A percentile compares a stretch with the other conserved stretches of the same genome.
Conservation (phyloP, 108 stramenopile species). For the Skeletonema tropicum region DNA sequence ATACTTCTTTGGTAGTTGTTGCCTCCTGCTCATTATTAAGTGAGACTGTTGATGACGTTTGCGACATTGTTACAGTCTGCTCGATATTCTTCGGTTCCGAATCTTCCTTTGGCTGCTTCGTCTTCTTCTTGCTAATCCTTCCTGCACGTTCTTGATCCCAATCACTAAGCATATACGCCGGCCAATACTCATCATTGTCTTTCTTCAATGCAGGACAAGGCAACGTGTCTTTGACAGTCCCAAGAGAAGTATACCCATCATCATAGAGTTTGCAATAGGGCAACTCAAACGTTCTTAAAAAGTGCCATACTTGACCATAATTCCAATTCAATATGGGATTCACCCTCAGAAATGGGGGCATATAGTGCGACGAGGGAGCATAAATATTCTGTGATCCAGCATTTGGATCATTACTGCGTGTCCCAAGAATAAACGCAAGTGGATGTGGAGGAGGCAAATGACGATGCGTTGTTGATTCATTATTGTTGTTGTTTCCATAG, state of each 20-base stretch:
- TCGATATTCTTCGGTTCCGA: background rate
- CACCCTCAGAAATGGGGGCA: constrained; percentile 98
- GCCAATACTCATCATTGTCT: constrained; percentile 64
- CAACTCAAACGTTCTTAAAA: constrained; percentile 84
- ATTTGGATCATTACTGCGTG: constrained; percentile 94
- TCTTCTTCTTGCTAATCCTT: constrained; percentile 51
- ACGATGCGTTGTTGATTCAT: too few relatives aligned
- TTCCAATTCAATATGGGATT: constrained; percentile 96
- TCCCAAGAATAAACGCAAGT: constrained; percentile 95
- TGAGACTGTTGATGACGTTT: constrained; percentile 43
- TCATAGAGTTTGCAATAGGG: constrained; percentile 96
- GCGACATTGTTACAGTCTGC: constrained; percentile 26
- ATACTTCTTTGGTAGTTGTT: background rate
- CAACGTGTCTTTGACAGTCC: constrained; percentile 87
- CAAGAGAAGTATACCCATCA: constrained; percentile 95
- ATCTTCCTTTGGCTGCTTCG: constrained; percentile 9
- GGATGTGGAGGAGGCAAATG: constrained; percentile 43
- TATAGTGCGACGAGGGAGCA: constrained; percentile 83
- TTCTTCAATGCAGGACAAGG: constrained; percentile 91
- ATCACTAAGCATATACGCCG: constrained; percentile 88
- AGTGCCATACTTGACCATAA: constrained; percentile 93
- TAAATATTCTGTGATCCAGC: constrained; percentile 79
- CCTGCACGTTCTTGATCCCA: constrained; percentile 86
- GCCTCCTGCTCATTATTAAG: constrained; percentile 1
- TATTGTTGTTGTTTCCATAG: background rate